A percentile compares a stretch with the other conserved stretches of the same genome.
Conservation (phyloP, 768 basidiomycete species). For the Gymnopilus junonius region DNA sequence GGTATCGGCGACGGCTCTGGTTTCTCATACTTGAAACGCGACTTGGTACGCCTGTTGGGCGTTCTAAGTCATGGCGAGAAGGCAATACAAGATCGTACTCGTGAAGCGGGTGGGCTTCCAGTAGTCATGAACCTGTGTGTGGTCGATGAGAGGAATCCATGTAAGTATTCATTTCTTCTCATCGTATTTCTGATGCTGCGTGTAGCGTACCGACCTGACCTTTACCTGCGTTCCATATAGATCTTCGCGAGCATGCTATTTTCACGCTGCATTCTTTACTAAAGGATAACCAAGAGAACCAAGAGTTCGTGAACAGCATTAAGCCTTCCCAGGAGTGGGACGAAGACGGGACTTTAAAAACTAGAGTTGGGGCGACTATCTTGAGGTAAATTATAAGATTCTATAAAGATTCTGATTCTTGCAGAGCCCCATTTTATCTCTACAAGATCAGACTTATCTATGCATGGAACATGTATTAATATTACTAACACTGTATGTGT, state of each 20-base stretch:
- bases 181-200: conserved; percentile 12
- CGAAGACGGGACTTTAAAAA: conserved; percentile 55
- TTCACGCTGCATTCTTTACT: conserved; percentile 83
- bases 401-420: too few species aligned
- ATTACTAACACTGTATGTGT: neutral
- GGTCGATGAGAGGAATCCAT: conserved; percentile 90
- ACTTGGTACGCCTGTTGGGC: conserved; percentile 88
- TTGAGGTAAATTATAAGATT: conserved; percentile 1
- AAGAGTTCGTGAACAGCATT: conserved; percentile 76
- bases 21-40: conserved; percentile 85
- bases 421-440: neutral
- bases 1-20: conserved; percentile 49
- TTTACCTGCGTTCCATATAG: conserved; percentile 39
- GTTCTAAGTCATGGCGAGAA: conserved; percentile 68
- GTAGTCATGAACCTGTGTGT: conserved; percentile 89
- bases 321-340: conserved; percentile 65
- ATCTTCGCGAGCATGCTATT: conserved; percentile 91
- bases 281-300: conserved; percentile 77
- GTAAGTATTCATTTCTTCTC: conserved; percentile 53
- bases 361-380: conserved; percentile 34
- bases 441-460: neutral
- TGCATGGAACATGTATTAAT: conserved; percentile 4
- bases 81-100: conserved; percentile 74
- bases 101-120: conserved; percentile 74
- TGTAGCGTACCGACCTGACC: neutral